Evolutionary conservation across 2,329 filamentous ascomycete species (phyloP), one percentile per base, ranked within the genome.

Genomic region (Trichoderma brevicompactum): DNA sequence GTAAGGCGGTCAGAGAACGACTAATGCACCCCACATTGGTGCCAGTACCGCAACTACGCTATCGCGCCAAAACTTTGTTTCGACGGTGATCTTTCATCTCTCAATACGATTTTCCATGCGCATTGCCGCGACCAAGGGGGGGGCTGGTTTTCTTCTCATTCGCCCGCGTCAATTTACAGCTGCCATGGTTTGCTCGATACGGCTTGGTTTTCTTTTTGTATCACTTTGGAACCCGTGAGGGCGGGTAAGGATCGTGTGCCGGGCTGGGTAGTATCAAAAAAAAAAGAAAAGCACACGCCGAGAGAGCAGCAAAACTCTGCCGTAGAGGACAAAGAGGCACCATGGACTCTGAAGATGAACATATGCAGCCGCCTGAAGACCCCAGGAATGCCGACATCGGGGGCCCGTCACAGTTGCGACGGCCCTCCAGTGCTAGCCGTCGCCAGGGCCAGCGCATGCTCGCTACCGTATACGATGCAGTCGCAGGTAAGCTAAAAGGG

Each of bases 401-500:
- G 40, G 43, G 58, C 10, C 64, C 61, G 49, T 41, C 50, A 40
- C 64, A 48, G 41, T 41, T 38, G 17, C 48, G 43, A 28, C 65
- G 23, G 64, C 36, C 56, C 9, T 60, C 56, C 6, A 6, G n/a
- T 40, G 19, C n/a, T 9, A 49, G 13, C 68, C 66, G 44, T 50
- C 69, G 52, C 62, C 70, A 41, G 70, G 53, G 32, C 46, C 64
- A 69, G 54, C 73, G 75, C 49, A 75, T 75, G 15, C 73, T 76
- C 43, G 82, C 84, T 46, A 91, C 83, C 19, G 77, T 93, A 19
- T 93, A 90, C 75, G 90, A 93, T 77, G 89, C 89, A 15, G 88
- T 92, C 62, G 89, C 89, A 71, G 89, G 89, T 89, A 74, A 69
- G 76, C 71, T 40, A 19, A 55, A 36, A 48, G 28, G 34, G 36